These are phyloP conservation scores for Penicillium expansum DNA, from an alignment of 2,329 filamentous ascomycete genomes.

Conservation along the genomic window DNA sequence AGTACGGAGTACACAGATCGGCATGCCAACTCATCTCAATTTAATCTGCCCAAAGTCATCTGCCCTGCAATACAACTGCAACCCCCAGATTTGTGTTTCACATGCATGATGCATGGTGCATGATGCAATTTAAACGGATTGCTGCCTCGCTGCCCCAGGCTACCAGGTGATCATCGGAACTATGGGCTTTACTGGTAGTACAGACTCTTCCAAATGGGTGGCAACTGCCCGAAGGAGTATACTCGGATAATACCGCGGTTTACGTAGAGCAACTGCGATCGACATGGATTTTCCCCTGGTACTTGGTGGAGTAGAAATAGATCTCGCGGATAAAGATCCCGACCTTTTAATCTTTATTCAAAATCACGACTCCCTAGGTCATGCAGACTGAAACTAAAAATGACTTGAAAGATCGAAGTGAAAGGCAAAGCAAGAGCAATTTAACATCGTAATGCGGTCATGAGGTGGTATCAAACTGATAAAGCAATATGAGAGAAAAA, in stretches of 20 bases:
- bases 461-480: constrained; percentile 7
- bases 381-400: not conserved
- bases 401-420: not conserved
- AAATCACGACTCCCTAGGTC: not conserved
- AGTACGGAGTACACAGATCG: not conserved
- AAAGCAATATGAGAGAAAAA: not conserved
- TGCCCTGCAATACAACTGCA: not conserved
- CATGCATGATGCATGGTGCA: not conserved
- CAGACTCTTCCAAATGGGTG: not conserved
- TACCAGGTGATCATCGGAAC: not conserved
- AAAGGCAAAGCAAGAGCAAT: not conserved
- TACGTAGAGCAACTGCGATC: not conserved
- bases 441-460: not conserved
- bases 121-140: not conserved
- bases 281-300: not conserved
- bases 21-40: not conserved
- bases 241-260: not conserved
- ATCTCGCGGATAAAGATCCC: constrained; percentile 7
- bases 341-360: not conserved
- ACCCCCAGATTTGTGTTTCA: not conserved
- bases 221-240: not conserved
- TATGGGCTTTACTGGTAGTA: not conserved
- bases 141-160: not conserved
- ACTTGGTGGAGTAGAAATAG: not conserved
- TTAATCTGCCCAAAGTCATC: not conserved